Percentiles rank a stretch among this genome's conserved stretches.
phyloP scores from a whole-genome alignment of 192 early-diverging fungal species.

The Coemansia sp. region DNA sequence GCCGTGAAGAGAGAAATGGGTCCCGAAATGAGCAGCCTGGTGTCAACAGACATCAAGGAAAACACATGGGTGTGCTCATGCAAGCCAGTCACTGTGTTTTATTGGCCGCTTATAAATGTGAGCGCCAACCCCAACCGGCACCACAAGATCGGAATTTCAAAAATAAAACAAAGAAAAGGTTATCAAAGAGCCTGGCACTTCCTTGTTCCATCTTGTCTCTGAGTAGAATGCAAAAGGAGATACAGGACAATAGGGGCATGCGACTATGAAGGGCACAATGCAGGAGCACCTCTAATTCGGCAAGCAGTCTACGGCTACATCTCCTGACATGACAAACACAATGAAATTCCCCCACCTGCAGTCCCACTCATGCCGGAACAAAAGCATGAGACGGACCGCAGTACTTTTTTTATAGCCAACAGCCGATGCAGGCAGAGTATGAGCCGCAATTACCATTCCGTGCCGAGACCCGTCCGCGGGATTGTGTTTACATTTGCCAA shows the following conservation, averaged over 20 bases:
- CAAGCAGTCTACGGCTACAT: slow-evolving; percentile 2
- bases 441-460: not conserved
- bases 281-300: slow-evolving; percentile 2
- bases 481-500: not conserved
- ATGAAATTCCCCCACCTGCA: not conserved
- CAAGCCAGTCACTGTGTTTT: not conserved
- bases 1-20: not conserved
- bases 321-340: slow-evolving; percentile 10
- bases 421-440: not conserved
- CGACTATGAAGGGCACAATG: slow-evolving; percentile 11
- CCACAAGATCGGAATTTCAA: slow-evolving; percentile 1
- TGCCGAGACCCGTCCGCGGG: slow-evolving; percentile 6
- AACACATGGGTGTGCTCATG: not conserved
- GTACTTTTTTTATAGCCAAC: not conserved
- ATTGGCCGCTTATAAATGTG: not conserved
- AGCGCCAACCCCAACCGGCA: not conserved
- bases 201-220: not conserved
- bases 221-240: not conserved
- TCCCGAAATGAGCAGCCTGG: not conserved
- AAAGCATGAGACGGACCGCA: slow-evolving; percentile 1
- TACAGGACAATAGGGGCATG: not conserved
- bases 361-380: slow-evolving; percentile 1
- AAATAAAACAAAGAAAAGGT: not conserved
- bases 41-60: not conserved
- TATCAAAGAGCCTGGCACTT: not conserved